Evolutionary conservation across 371 early-diverging fungal genomes (phyloP).

Genomic region (Mortierella sp.): DNA sequence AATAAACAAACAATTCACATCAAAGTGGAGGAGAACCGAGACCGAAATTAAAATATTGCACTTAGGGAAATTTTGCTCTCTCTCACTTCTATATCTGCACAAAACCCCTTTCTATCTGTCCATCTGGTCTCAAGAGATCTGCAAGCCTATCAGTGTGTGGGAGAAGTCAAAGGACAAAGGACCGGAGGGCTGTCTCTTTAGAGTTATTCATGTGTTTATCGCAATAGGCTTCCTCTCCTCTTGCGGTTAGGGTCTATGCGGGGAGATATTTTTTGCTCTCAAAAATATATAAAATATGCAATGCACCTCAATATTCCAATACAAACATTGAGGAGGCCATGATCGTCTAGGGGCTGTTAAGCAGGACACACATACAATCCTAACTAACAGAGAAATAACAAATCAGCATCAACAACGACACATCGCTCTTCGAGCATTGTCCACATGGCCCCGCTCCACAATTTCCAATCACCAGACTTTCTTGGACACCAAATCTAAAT

Average conservation of each 20-base stretch:
- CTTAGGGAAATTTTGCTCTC: too few species aligned
- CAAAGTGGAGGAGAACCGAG: not conserved
- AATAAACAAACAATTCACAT: not conserved
- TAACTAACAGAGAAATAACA: not conserved
- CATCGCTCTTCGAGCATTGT: not conserved
- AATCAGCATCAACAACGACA: conserved; percentile 28
- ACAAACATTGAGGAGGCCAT: too few species aligned
- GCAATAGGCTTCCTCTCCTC: not conserved
- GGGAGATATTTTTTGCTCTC: not conserved
- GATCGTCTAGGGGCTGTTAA: too few species aligned
- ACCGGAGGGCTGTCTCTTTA: conserved; percentile 1
- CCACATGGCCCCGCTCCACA: not conserved
- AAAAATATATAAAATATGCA: not conserved
- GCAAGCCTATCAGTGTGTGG: too few species aligned
- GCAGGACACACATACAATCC: too few species aligned
- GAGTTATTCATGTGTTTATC: conserved; percentile 35
- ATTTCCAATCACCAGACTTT: too few species aligned
- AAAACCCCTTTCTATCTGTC: too few species aligned
- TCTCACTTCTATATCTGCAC: too few species aligned
- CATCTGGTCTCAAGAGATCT: too few species aligned
- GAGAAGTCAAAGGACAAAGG: not conserved
- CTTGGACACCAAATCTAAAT: too few species aligned
- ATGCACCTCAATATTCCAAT: too few species aligned
- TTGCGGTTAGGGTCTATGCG: not conserved
- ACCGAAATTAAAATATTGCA: not conserved